phyloP scores from a whole-genome alignment of 2,329 filamentous ascomycete species.

The Pezicula rhizophila region DNA sequence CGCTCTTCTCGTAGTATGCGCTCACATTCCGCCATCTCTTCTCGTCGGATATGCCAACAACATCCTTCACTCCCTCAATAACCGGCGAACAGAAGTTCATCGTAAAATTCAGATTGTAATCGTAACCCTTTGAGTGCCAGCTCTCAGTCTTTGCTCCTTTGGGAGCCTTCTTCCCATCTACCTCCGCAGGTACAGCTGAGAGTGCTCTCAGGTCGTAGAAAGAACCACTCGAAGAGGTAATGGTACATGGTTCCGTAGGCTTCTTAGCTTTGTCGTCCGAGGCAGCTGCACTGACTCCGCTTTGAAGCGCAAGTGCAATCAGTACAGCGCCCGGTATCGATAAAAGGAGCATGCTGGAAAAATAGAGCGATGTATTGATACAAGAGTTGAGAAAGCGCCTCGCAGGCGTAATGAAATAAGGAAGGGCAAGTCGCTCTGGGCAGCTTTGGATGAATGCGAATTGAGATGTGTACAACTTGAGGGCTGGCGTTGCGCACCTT shows the following conservation, averaged over 20 bases:
- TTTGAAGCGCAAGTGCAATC: constrained; percentile 20
- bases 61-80: constrained; percentile 56
- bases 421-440: no score
- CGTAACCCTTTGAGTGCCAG: constrained; percentile 63
- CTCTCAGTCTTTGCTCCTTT: constrained; percentile 53
- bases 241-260: constrained; percentile 24
- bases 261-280: constrained; percentile 21
- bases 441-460: no score
- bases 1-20: constrained; percentile 65
- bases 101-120: constrained; percentile 71
- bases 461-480: no score
- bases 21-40: constrained; percentile 65
- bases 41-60: constrained; percentile 55
- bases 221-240: constrained; percentile 21
- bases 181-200: constrained; percentile 17
- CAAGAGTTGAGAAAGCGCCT: constrained; percentile 13
- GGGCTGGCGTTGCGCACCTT: no score
- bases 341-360: constrained; percentile 20
- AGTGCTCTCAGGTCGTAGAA: constrained; percentile 29
- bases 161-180: constrained; percentile 30
- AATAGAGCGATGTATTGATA: not conserved
- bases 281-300: constrained; percentile 17
- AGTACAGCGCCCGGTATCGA: constrained; percentile 19
- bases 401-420: constrained; percentile 11
- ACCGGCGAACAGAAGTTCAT: constrained; percentile 75